Base-by-base conservation (phyloP, 768 basidiomycete species). In the Paxillus involutus region DNA sequence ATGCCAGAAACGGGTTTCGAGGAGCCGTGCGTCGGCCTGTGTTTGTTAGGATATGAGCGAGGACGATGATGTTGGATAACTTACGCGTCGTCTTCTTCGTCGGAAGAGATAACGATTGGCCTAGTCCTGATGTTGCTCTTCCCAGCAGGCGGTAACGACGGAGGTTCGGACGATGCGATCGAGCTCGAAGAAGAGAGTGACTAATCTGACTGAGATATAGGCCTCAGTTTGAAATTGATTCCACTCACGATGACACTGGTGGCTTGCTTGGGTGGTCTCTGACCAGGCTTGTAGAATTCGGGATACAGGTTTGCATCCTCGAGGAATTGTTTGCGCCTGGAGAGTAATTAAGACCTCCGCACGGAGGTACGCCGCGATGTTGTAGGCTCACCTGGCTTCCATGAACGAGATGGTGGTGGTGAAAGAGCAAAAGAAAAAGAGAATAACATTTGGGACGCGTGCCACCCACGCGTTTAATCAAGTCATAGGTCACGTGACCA, bases 71-170 rank as follows among this genome's bases (percentile, higher is more conserved):
- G 5, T 29, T 0, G 30, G 10, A 30, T 37, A 45, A 53, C 60
- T 42, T 35, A 66, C 63, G 39, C 44, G 12, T 40, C 55, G 16
- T 36, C 51, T 17, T 69, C 64, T n/a, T 68, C 71, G 6, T 68
- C 67, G 2, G 72, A 74, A 14, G 72, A 71, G 39, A 71, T 68
- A 11, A 70, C 49, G 1, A 71, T 30, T 3, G 53, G 62, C 14
- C 55, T 56, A 3, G 49, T 24, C 37, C n/a, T 61, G 45, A 44
- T 40, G 17, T 6, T 46, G 45, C 55, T 24, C 49, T 59, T 60
- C 35, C 36, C 11, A 0, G 46, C 24, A 0, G 58, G 26, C 30
- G 53, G 49, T 29, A 58, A 29, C n/a, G 69, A 69, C 9, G 58
- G 56, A 4, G 71, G 44, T 30, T 57, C 56, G 24, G 63, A 61